Conservation (phyloP, 1,139 yeast genomes). For the Diutina rugosa region DNA sequence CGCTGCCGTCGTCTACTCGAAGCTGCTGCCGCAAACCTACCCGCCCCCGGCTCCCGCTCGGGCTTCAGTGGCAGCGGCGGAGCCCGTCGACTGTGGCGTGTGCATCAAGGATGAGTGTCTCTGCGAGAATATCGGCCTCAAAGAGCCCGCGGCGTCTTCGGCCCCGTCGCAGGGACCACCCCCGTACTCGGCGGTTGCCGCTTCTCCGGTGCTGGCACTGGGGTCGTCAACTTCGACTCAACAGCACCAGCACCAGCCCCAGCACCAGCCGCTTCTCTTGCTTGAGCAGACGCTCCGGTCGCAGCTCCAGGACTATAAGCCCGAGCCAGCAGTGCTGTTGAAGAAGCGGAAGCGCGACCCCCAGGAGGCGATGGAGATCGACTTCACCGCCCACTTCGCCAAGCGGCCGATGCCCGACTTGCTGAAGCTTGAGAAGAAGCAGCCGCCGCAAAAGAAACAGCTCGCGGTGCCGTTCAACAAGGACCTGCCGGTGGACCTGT, state of each 20-base stretch:
- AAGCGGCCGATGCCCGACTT: conserved; percentile 29
- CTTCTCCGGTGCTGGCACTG: neutral
- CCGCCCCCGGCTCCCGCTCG: conserved; percentile 3
- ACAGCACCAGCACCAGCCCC: neutral
- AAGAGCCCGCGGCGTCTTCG: conserved; percentile 7
- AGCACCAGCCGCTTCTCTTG: conserved; percentile 2
- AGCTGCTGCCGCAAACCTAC: neutral
- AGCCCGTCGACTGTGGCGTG: conserved; percentile 39
- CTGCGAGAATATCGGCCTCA: conserved; percentile 55
- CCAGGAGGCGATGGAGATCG: conserved; percentile 23
- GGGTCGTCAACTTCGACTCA: neutral
- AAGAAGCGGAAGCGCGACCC: conserved; percentile 11
- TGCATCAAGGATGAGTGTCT: conserved; percentile 61
- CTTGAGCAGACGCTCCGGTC: conserved; percentile 18
- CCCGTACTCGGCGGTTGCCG: neutral
- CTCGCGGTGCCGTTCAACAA: conserved; percentile 16
- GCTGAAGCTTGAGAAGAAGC: conserved; percentile 12
- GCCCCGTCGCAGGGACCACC: neutral
- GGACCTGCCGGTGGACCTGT: conserved; percentile 54
- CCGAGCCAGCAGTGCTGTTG: conserved; percentile 51
- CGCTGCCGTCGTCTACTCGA: neutral
- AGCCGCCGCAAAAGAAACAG: neutral
- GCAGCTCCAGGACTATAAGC: conserved; percentile 24
- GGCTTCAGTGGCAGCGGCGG: neutral
- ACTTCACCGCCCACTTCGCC: conserved; percentile 39